These are phyloP conservation scores for Spatholobus suberectus DNA, from an alignment of 306 rosid genomes.

Conservation along the genomic window DNA sequence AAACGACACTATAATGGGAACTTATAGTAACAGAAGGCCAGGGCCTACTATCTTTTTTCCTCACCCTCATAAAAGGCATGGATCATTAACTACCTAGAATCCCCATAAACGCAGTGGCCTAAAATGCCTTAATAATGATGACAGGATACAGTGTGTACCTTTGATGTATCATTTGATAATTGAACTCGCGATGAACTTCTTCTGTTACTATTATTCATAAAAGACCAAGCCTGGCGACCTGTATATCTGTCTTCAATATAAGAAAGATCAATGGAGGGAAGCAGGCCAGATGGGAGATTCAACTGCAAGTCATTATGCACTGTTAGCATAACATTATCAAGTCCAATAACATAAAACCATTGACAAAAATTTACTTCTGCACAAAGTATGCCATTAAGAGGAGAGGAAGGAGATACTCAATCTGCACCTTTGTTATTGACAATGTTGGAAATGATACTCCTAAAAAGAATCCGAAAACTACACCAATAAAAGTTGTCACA, in stretches of 20 bases:
- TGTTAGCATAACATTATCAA: constrained; percentile 35
- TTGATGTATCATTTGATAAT: constrained; percentile 61
- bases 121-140: constrained; percentile 21
- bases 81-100: constrained; percentile 35
- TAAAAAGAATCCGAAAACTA: constrained; percentile 86
- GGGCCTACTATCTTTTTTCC: background rate
- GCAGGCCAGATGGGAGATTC: constrained; percentile 76
- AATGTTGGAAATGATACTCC: constrained; percentile 88
- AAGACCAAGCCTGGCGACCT: constrained; percentile 56
- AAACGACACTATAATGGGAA: constrained; percentile 15
- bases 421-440: constrained; percentile 83
- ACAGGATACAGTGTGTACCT: constrained; percentile 55
- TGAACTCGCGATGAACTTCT: constrained; percentile 50
- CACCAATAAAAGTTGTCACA: constrained; percentile 80
- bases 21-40: background rate
- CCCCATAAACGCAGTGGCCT: constrained; percentile 14
- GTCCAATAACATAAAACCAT: constrained; percentile 27
- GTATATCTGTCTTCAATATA: constrained; percentile 60
- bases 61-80: constrained; percentile 11
- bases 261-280: constrained; percentile 73
- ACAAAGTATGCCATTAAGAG: constrained; percentile 13
- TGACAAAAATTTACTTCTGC: constrained; percentile 16
- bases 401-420: constrained; percentile 19
- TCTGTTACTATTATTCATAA: constrained; percentile 42
- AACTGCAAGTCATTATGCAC: constrained; percentile 60